Conservation (phyloP, 148 eudicot genomes). For the Nepenthes gracilis region DNA sequence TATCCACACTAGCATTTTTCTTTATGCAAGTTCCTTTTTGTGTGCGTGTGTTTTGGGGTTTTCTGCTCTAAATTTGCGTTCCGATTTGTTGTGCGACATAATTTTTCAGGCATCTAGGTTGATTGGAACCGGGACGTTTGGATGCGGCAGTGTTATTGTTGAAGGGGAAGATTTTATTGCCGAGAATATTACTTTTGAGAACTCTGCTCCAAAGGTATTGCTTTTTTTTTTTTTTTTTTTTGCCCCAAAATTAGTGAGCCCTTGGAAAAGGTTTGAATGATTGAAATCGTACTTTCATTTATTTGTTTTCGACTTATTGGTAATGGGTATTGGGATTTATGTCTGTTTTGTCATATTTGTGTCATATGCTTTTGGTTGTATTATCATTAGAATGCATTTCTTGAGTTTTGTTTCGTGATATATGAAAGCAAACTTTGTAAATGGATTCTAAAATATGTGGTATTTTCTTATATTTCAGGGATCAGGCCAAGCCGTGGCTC, state of each 20-base stretch:
- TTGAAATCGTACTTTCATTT: no score
- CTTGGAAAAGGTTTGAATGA: no score
- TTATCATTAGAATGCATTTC: no score
- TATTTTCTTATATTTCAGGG: conserved; percentile 29
- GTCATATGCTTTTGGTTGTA: no score
- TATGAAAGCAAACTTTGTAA: no score
- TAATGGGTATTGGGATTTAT: no score
- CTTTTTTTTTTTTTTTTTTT: neutral
- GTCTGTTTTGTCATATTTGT: no score
- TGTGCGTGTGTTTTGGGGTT: neutral
- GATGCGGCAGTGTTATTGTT: conserved; percentile 75
- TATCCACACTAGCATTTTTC: neutral
- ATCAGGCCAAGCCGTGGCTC: conserved; percentile 94
- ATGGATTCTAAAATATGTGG: no score
- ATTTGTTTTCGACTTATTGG: no score
- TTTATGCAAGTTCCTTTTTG: neutral
- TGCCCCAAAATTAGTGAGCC: neutral
- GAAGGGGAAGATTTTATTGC: conserved; percentile 95
- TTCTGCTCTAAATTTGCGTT: neutral
- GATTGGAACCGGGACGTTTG: conserved; percentile 95
- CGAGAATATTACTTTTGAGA: conserved; percentile 88
- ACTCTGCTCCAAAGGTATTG: conserved; percentile 75
- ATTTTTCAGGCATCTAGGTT: conserved; percentile 45
- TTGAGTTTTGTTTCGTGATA: no score
- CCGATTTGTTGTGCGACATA: neutral